Conservation (phyloP, 805 yeast species). For the Candida yuanshanica region DNA sequence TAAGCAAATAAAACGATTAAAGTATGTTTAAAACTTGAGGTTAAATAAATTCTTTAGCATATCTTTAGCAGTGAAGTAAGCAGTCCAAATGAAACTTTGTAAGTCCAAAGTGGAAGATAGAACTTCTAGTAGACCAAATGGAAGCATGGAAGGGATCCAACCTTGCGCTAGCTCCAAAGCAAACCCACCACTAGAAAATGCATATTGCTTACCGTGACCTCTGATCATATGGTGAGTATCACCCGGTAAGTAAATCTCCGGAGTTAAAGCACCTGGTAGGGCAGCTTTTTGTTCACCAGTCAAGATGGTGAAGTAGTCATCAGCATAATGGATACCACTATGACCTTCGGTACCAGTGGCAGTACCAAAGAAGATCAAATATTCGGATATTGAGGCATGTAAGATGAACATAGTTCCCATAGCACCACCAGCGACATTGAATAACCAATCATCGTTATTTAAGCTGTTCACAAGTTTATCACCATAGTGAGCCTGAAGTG, state of each 20-base stretch:
- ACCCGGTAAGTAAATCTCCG: slow-evolving; percentile 81
- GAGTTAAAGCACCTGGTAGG: slow-evolving; percentile 50
- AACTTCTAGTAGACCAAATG: slow-evolving; percentile 86
- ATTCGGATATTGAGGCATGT: slow-evolving; percentile 92
- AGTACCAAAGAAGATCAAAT: slow-evolving; percentile 87
- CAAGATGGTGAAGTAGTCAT: slow-evolving; percentile 91
- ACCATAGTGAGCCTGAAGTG: slow-evolving; percentile 62
- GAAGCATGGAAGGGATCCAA: slow-evolving; percentile 97
- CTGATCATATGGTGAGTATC: slow-evolving; percentile 72
- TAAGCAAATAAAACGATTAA: too few species aligned
- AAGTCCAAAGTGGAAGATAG: slow-evolving; percentile 77
- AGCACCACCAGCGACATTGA: slow-evolving; percentile 97
- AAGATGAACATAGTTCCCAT: slow-evolving; percentile 95
- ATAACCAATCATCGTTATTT: slow-evolving; percentile 83
- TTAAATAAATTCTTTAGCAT: slow-evolving; percentile 60
- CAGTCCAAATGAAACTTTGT: slow-evolving; percentile 62
- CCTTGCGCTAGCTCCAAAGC: slow-evolving; percentile 98
- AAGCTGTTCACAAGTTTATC: slow-evolving; percentile 64
- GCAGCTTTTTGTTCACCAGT: slow-evolving; percentile 77
- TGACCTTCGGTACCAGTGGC: slow-evolving; percentile 97
- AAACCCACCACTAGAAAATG: slow-evolving; percentile 75
- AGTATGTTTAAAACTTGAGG: slow-evolving; percentile 52
- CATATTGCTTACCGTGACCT: slow-evolving; percentile 78
- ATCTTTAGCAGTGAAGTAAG: slow-evolving; percentile 67
- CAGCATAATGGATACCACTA: slow-evolving; percentile 93